Base-by-base conservation (phyloP, 148 eudicot genomes). In the Rhododendron ovatum region DNA sequence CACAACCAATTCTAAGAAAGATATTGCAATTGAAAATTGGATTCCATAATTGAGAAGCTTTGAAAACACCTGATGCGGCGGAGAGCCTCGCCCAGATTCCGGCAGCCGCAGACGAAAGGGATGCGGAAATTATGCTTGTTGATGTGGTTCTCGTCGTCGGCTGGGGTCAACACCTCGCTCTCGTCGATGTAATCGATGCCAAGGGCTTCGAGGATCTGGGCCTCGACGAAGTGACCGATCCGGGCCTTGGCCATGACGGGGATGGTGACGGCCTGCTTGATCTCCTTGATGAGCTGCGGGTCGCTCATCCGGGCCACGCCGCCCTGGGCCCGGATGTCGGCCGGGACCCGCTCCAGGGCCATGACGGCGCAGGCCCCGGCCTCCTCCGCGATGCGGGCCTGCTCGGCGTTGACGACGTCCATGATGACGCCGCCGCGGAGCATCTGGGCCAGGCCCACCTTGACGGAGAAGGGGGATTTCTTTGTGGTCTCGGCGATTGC, bases 301-400 rank as follows among this genome's bases (percentile, higher is more conserved):
- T 96, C 99, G 28, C 96, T 93, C 98, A 96, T 96, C 12, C 99
- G 91, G 11, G 99, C 98, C 1, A 95, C 99, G 24, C 98, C 98
- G 69, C 99, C 99, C 83, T 96, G 95, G 3, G 98, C 94, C 18
- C 98, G 93, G 82, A 96, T 96, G 82, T 96, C 99, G 9, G 99
- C 99, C 1, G 99, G 99, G 33, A 95, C 99, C 13, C 99, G 96
- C 84, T 96, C 98, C 0, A 96, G 93, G 0, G 99, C 98, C 99
- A 95, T 96, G 74, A 96, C 98, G 51, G 98, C 98, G 85, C 99
- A 96, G 0, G 99, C 98, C 14, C 99, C 99, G 74, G 99, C 98
- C 73, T 95, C 99, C 73, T 95, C 99, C 0, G 99, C 98, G 76
- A 96, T 85, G 1, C 98, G 95, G 22, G 95, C 99, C 43, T 96